Base-by-base conservation (phyloP, 495 filamentous ascomycete species). In the Annulohypoxylon maeteangense region DNA sequence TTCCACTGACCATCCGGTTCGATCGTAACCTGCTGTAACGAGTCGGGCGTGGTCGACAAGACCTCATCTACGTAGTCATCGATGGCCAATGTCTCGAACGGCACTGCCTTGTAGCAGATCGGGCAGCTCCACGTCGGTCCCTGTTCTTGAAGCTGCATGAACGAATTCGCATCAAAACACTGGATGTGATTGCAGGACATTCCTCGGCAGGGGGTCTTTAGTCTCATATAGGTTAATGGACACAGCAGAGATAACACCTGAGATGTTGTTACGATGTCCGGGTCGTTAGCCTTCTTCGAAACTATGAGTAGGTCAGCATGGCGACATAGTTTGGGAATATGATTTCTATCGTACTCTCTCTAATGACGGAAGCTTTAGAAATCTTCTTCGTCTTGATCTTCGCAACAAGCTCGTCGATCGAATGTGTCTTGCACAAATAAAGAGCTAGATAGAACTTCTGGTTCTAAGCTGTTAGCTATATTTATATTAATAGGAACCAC, bases 41-140 rank as follows among this genome's bases (percentile, higher is more conserved):
- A 87, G 20, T 84, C 82, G 0, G 90, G 80, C 0, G 94, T 97
- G 12, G 83, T 84, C 27, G 85, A 80, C 5, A 99, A 84, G 58
- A 99, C 98, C 50, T 95, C 91, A 71, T 91, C 86, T 22, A 97
- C 93, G 75, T 98, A 99, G 90, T 95, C 91, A 74, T 99, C 95
- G 44, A 97, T 88, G 29, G 92, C 92, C 32, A 99, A 77, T 29
- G 86, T 89, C 45, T 94, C 91, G 75, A 94, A 99, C 7, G 88
- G 87, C 7, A 93, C 89, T 0, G 88, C 80, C 71, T 97, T 96
- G 76, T 89, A 93, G 81, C 95, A 99, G 25, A 97, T 90, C 7
- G 95, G 95, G 74, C 95, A 99, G 20, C 88, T 83, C 95, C 95
- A 99, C 10, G 93, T 95, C 20, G 95, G 95, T 0, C 92, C 94